A percentile compares a stretch with the other conserved stretches of the same genome.
Evolutionary conservation across 805 yeast genomes (phyloP).

Genomic region (Spathaspora boniae): DNA sequence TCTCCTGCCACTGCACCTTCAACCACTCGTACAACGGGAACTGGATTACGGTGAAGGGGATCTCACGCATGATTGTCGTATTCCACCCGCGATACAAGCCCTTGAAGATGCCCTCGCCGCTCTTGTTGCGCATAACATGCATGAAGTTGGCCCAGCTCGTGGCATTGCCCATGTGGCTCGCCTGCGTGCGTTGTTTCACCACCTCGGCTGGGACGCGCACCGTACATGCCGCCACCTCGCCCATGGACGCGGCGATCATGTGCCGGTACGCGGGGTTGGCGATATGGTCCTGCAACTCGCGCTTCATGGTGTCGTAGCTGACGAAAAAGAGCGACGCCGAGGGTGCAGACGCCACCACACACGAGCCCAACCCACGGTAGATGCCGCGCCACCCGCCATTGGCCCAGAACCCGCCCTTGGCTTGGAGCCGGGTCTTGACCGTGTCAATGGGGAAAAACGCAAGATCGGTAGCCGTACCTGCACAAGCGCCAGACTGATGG

Average conservation of each 20-base stretch:
- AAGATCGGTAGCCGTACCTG: slow-evolving; percentile 94
- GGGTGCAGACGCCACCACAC: slow-evolving; percentile 94
- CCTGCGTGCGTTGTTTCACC: slow-evolving; percentile 89
- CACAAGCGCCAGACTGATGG: slow-evolving; percentile 69
- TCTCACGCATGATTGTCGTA: slow-evolving; percentile 89
- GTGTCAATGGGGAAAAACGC: slow-evolving; percentile 97
- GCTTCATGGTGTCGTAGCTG: slow-evolving; percentile 77
- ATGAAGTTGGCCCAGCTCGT: slow-evolving; percentile 72
- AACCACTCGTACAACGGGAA: slow-evolving; percentile 89
- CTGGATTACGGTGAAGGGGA: slow-evolving; percentile 94
- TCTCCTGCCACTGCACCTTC: slow-evolving; percentile 54
- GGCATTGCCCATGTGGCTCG: slow-evolving; percentile 33
- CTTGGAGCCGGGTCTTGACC: slow-evolving; percentile 88
- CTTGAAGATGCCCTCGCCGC: slow-evolving; percentile 72
- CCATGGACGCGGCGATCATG: slow-evolving; percentile 84
- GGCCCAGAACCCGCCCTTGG: slow-evolving; percentile 86
- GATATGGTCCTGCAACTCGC: slow-evolving; percentile 26
- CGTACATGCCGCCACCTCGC: slow-evolving; percentile 90
- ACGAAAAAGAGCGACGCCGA: slow-evolving; percentile 47
- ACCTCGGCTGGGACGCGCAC: slow-evolving; percentile 97
- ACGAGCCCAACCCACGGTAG: slow-evolving; percentile 89
- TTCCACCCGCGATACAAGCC: slow-evolving; percentile 93
- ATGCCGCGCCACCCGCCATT: slow-evolving; percentile 95
- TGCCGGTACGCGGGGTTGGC: slow-evolving; percentile 47
- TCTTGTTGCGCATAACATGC: slow-evolving; percentile 54